Conservation (phyloP, 2,329 filamentous ascomycete species). For the Westerdykella ornata region DNA sequence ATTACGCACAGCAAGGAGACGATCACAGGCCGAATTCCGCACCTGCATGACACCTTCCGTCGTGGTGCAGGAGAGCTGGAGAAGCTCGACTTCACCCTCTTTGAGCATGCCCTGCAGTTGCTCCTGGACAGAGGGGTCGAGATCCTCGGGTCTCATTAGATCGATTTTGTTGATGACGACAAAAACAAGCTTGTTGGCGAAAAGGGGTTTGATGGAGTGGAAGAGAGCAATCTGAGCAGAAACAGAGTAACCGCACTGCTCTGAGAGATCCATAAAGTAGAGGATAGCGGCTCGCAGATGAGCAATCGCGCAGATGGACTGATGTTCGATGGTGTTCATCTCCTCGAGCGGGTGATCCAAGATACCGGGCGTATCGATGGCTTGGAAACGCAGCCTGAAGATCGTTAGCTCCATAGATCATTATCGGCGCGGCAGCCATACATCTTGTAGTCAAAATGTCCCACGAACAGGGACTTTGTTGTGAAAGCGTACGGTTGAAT, state of each 20-base stretch:
- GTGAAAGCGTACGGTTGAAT: constrained; percentile 98
- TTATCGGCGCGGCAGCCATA: constrained; percentile 73
- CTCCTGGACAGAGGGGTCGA: constrained; percentile 70
- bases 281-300: constrained; percentile 91
- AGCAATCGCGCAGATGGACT: constrained; percentile 94
- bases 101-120: constrained; percentile 75
- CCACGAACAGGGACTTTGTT: constrained; percentile 93
- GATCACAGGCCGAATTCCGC: constrained; percentile 90
- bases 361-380: constrained; percentile 97
- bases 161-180: constrained; percentile 99
- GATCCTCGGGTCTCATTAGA: constrained; percentile 76
- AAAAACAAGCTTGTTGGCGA: constrained; percentile 95
- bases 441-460: constrained; percentile 96
- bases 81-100: constrained; percentile 81
- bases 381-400: constrained; percentile 61
- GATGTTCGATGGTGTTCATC: constrained; percentile 99
- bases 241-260: constrained; percentile 94
- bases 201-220: constrained; percentile 92
- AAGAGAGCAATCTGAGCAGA: constrained; percentile 90
- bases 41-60: constrained; percentile 90
- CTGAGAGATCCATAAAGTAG: constrained; percentile 97
- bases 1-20: constrained; percentile 85
- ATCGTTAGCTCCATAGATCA: constrained; percentile 38
- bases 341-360: constrained; percentile 94
- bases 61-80: constrained; percentile 91